Evolutionary conservation across 176 grass and related monocot species (phyloP), one percentile per base, ranked within the genome.

Genomic region (Neostapfia colusana): DNA sequence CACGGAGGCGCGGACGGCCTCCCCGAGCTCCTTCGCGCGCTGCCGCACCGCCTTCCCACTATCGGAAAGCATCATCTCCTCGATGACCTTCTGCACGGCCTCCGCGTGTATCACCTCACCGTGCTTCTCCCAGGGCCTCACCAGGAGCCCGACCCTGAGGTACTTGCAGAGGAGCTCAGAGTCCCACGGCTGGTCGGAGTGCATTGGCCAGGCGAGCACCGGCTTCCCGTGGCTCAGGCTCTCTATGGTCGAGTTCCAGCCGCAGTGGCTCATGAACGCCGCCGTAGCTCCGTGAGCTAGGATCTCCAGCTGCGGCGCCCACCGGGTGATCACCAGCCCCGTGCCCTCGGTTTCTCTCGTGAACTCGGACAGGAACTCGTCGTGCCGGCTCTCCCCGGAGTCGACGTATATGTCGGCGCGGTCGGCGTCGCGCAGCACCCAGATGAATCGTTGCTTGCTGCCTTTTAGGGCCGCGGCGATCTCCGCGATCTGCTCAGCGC

Each of bases 231-330:
- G 63, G 86, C 90, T 86, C 43, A 94, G 25, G 76, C 85, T 86
- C 63, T 94, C 92, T 27, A 95, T 37, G 34, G 83, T 86, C 9
- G 92, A 95, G 67, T 95, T 95, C 92, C 92, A 94, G 28, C 92
- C 92, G 63, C 92, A 91, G 77, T 94, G 85, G 85, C 88, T 94
- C 88, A 91, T 84, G 85, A 94, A 94, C 26, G 74, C 77, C 14
- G 74, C 83, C 18, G 81, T 88, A 6, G 85, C 65, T 18, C 48
- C 58, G 77, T 90, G 93, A 17, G 90, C 72, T 15, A 97, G 75
- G 27, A 97, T 88, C 75, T 93, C 87, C 65, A 88, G 69, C 85
- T 93, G 93, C 34, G 93, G 93, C 38, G 90, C 90, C 93, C 93
- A 97, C 23, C 70, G 82, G 40, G 87, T 82, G 59, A 88, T 75